Conservation (phyloP, 2,329 filamentous ascomycete species). For the Fusarium liriodendri region DNA sequence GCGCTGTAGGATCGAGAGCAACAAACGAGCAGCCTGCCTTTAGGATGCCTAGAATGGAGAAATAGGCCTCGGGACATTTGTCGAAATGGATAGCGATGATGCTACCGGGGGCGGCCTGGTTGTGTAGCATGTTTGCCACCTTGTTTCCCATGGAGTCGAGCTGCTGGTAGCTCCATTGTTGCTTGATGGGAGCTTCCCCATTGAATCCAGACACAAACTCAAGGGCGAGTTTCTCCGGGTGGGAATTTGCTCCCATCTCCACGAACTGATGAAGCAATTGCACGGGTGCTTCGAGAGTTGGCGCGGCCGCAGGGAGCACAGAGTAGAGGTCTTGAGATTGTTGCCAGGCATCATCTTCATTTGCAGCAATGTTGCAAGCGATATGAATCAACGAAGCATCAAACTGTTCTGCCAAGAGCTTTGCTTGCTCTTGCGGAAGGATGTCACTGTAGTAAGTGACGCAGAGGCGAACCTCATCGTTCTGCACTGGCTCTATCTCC, state of each 20-base stretch:
- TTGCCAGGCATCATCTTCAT: conserved; percentile 53
- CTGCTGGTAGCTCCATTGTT: conserved; percentile 79
- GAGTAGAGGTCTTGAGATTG: conserved; percentile 64
- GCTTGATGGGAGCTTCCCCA: conserved; percentile 56
- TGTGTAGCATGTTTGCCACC: conserved; percentile 73
- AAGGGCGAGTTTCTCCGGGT: conserved; percentile 74
- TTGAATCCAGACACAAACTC: conserved; percentile 76
- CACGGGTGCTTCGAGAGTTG: conserved; percentile 67
- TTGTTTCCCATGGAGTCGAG: conserved; percentile 78
- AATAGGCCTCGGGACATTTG: conserved; percentile 86
- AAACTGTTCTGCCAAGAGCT: conserved; percentile 76
- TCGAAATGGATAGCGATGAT: conserved; percentile 84
- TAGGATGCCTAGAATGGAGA: conserved; percentile 82
- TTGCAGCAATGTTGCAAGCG: conserved; percentile 58
- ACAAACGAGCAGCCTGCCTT: conserved; percentile 87
- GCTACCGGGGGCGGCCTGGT: conserved; percentile 62
- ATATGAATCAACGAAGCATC: conserved; percentile 73
- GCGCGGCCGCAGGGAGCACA: conserved; percentile 70
- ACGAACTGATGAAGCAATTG: conserved; percentile 82
- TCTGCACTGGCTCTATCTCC: conserved; percentile 72
- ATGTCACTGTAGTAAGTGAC: conserved; percentile 74
- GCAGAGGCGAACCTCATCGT: conserved; percentile 66
- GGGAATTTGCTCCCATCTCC: conserved; percentile 66
- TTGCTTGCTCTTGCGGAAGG: conserved; percentile 76
- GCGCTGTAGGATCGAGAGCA: conserved; percentile 81